Evolutionary conservation across 805 yeast species (phyloP).

Genomic region (Candida nonsorbophila): DNA sequence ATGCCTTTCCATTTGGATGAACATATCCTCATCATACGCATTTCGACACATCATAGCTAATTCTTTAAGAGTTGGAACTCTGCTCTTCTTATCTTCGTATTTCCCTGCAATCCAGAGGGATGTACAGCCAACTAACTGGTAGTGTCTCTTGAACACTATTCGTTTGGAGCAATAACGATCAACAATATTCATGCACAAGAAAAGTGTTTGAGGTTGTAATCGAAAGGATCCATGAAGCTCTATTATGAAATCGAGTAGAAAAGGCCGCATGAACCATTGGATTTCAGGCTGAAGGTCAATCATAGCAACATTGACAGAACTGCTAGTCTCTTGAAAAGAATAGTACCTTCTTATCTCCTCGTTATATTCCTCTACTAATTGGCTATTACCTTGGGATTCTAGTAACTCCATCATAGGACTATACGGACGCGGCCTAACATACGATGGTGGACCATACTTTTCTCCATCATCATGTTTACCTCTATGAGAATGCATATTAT

Average conservation of each 20-base stretch:
- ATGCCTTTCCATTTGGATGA: slow-evolving; percentile 58
- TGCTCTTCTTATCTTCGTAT: slow-evolving; percentile 54
- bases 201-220: slow-evolving; percentile 38
- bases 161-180: slow-evolving; percentile 44
- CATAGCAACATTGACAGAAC: slow-evolving; percentile 47
- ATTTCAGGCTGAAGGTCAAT: slow-evolving; percentile 43
- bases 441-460: slow-evolving; percentile 18
- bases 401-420: slow-evolving; percentile 40
- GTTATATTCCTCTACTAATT: slow-evolving; percentile 38
- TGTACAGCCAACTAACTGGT: slow-evolving; percentile 43
- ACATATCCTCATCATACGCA: slow-evolving; percentile 53
- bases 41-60: slow-evolving; percentile 52
- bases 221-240: slow-evolving; percentile 39
- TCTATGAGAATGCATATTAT: too few species aligned
- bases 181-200: slow-evolving; percentile 38
- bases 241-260: slow-evolving; percentile 37
- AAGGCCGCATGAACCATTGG: slow-evolving; percentile 46
- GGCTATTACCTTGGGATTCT: slow-evolving; percentile 42
- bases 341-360: slow-evolving; percentile 32
- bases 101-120: slow-evolving; percentile 45
- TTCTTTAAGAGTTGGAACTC: slow-evolving; percentile 54
- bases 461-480: too few species aligned
- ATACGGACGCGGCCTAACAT: slow-evolving; percentile 27
- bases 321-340: slow-evolving; percentile 33
- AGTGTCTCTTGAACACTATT: slow-evolving; percentile 42